Conservation (phyloP, 345 rosid genomes). For the Nephelium lappaceum region DNA sequence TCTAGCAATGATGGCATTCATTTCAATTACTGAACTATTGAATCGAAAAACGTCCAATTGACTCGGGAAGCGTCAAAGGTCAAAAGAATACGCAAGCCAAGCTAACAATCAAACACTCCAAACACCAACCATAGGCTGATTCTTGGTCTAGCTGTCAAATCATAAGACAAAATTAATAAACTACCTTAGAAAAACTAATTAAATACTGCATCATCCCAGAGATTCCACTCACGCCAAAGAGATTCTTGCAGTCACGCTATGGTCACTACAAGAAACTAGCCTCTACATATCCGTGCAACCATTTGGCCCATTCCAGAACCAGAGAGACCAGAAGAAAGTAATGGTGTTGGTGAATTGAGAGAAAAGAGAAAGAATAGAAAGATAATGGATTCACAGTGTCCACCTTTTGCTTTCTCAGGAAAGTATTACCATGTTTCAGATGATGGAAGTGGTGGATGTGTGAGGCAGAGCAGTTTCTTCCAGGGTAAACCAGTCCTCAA, state of each 20-base stretch:
- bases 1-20: too few relatives aligned
- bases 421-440: slow-evolving; percentile 54
- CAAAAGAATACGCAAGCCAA: slow-evolving; percentile 1
- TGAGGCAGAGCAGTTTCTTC: slow-evolving; percentile 73
- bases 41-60: background rate
- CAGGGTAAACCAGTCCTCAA: slow-evolving; percentile 63
- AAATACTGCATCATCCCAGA: background rate
- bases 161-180: background rate
- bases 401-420: slow-evolving; percentile 72
- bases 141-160: background rate
- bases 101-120: background rate
- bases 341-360: background rate
- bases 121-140: background rate
- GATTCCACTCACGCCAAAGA: slow-evolving; percentile 7
- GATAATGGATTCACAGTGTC: slow-evolving; percentile 42
- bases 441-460: slow-evolving; percentile 47
- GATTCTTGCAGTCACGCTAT: background rate
- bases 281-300: background rate
- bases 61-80: background rate
- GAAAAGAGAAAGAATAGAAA: background rate
- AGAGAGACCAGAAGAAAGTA: background rate
- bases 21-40: background rate
- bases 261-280: background rate
- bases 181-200: background rate
- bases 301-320: background rate